phyloP scores from a whole-genome alignment of 345 rosid species.

The Excoecaria cochinchinensis region DNA sequence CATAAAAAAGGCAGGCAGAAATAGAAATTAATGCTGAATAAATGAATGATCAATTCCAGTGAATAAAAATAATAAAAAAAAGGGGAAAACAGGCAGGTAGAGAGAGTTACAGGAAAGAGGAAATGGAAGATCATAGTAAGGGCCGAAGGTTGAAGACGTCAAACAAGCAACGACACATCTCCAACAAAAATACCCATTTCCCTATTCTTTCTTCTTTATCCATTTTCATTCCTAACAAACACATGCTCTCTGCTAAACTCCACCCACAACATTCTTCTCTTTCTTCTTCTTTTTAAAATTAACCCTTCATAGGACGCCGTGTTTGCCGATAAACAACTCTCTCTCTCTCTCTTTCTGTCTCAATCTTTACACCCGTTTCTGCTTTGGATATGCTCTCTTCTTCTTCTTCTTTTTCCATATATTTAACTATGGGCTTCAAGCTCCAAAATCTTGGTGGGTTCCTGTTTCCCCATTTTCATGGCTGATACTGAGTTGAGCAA shows the following conservation, averaged over 20 bases:
- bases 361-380: conserved; percentile 40
- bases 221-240: background rate
- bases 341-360: conserved; percentile 28
- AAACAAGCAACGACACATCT: conserved; percentile 65
- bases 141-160: conserved; percentile 55
- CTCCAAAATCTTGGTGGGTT: background rate
- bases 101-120: conserved; percentile 6
- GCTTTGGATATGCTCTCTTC: conserved; percentile 37
- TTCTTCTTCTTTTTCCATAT: background rate
- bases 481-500: conserved; percentile 29
- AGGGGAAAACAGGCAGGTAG: background rate
- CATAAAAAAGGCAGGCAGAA: too few species aligned
- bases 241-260: background rate
- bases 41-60: too few species aligned
- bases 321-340: conserved; percentile 19
- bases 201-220: background rate
- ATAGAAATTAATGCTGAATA: too few species aligned
- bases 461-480: conserved; percentile 27
- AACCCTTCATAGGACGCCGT: conserved; percentile 38
- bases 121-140: conserved; percentile 28
- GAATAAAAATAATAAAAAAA: background rate
- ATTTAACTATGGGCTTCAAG: conserved; percentile 13
- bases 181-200: background rate
- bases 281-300: too few species aligned
- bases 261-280: too few species aligned